Evolutionary conservation across 805 yeast genomes (phyloP).

Genomic region (Cyberlindnera euphorbiiphila): DNA sequence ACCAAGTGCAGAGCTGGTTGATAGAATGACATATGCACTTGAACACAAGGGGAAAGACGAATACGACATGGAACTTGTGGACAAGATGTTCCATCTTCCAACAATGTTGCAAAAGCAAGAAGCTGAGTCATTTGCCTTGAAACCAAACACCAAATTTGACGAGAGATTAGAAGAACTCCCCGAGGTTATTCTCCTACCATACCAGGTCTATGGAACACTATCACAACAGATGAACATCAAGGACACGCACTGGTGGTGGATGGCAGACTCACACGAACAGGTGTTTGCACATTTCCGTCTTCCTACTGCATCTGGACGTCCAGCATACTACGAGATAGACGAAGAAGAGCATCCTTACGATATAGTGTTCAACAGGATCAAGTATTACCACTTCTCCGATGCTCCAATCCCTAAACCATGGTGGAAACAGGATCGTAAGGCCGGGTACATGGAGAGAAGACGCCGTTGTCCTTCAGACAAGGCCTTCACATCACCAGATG

Average conservation of each 20-base stretch:
- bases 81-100: conserved; percentile 32
- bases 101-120: conserved; percentile 18
- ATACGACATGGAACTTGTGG: conserved; percentile 51
- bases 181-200: conserved; percentile 43
- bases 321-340: conserved; percentile 19
- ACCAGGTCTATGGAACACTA: conserved; percentile 45
- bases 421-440: conserved; percentile 27
- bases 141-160: conserved; percentile 7
- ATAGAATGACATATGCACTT: conserved; percentile 22
- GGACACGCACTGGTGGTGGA: conserved; percentile 37
- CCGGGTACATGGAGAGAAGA: conserved; percentile 16
- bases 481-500: conserved; percentile 10
- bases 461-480: conserved; percentile 18
- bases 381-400: conserved; percentile 61
- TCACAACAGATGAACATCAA: conserved; percentile 43
- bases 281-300: conserved; percentile 28
- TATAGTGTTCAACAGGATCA: conserved; percentile 30
- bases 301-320: conserved; percentile 12
- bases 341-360: conserved; percentile 17
- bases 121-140: background rate
- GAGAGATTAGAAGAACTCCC: conserved; percentile 18
- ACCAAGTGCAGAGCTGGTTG: conserved; percentile 36
- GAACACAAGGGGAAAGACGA: conserved; percentile 32
- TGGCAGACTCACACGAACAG: conserved; percentile 42
- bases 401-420: conserved; percentile 68